phyloP scores from a whole-genome alignment of 2,329 filamentous ascomycete species.

The Helicocarpus griseus region DNA sequence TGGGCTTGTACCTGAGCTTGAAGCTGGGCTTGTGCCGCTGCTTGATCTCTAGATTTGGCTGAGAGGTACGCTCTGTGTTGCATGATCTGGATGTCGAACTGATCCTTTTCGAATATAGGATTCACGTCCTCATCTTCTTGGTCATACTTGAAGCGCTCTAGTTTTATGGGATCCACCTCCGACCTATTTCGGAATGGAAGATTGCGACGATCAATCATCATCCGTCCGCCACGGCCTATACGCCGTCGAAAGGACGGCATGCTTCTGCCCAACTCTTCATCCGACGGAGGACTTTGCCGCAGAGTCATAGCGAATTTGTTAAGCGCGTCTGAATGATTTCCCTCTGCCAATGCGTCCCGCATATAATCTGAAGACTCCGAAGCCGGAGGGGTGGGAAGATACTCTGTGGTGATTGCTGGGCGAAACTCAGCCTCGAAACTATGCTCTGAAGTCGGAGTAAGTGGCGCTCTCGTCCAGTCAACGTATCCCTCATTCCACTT shows the following conservation, averaged over 20 bases:
- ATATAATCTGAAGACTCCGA: conserved; percentile 38
- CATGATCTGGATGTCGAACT: conserved; percentile 49
- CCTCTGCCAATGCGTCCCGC: conserved; percentile 28
- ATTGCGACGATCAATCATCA: conserved; percentile 80
- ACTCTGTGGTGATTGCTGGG: conserved; percentile 58
- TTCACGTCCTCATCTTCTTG: conserved; percentile 73
- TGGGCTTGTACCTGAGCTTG: conserved; percentile 32
- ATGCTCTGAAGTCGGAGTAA: conserved; percentile 66
- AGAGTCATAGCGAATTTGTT: conserved; percentile 28
- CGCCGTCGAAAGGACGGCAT: conserved; percentile 70
- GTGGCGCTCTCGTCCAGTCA: conserved; percentile 75
- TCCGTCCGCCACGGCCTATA: conserved; percentile 70
- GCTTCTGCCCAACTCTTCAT: conserved; percentile 31
- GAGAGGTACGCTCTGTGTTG: conserved; percentile 45
- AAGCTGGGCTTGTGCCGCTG: conserved; percentile 32
- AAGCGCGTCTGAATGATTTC: conserved; percentile 22
- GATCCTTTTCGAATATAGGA: conserved; percentile 65
- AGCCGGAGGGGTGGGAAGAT: conserved; percentile 44
- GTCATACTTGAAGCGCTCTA: conserved; percentile 78
- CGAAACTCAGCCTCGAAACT: conserved; percentile 56
- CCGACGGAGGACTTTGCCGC: conserved; percentile 33
- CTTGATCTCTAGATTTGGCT: conserved; percentile 33
- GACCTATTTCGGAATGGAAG: conserved; percentile 46
- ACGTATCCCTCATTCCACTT: conserved; percentile 87
- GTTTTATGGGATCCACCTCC: conserved; percentile 38